Conservation (phyloP, 306 rosid species). For the Lathyrus aphaca region DNA sequence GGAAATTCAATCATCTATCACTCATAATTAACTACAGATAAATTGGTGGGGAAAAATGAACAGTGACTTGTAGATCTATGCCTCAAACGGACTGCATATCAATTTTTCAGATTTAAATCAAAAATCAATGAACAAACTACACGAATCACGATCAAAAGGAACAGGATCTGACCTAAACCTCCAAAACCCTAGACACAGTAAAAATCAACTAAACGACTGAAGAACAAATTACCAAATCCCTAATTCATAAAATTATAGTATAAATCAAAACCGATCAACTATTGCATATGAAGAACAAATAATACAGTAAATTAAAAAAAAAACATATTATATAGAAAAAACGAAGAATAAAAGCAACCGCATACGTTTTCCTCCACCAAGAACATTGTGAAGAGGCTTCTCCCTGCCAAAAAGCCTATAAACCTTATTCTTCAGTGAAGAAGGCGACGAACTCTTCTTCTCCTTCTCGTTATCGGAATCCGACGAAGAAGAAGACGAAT, state of each 20-base stretch:
- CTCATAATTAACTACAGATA: background rate
- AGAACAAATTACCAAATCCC: background rate
- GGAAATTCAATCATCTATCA: slow-evolving; percentile 6
- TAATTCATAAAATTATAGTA: background rate
- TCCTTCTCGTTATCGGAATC: slow-evolving; percentile 70
- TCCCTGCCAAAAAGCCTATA: slow-evolving; percentile 91
- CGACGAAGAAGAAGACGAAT: slow-evolving; percentile 60
- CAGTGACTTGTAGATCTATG: slow-evolving; percentile 36
- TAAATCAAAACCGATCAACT: background rate
- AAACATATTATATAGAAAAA: too few species aligned
- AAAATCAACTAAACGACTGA: background rate
- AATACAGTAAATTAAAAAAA: background rate
- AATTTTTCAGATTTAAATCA: background rate
- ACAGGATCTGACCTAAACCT: slow-evolving; percentile 36
- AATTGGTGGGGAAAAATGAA: background rate
- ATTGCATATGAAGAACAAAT: background rate
- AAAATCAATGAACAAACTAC: background rate
- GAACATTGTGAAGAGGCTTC: slow-evolving; percentile 71
- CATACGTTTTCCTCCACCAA: slow-evolving; percentile 97
- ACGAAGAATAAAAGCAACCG: background rate
- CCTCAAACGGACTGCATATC: background rate
- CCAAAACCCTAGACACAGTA: slow-evolving; percentile 37
- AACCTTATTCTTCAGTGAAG: slow-evolving; percentile 58
- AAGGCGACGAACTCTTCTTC: slow-evolving; percentile 38
- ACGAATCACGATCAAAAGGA: background rate